Conservation (phyloP, 1,284 basidiomycete species). For the Trichosporon inkin region DNA sequence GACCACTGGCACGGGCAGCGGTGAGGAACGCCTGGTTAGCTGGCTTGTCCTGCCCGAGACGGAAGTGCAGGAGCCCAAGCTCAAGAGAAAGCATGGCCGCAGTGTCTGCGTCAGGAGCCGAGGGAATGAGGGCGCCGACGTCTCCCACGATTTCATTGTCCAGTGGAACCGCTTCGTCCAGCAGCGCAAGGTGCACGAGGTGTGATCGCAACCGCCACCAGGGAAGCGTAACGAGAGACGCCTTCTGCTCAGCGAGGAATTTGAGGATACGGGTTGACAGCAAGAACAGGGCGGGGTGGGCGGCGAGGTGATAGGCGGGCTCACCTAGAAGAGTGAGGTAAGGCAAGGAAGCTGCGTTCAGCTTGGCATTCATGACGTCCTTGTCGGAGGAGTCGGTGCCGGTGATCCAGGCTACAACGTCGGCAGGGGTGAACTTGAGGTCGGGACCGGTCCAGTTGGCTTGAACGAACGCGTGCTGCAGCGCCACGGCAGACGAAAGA, state of each 20-base stretch:
- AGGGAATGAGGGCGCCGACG: constrained; percentile 55
- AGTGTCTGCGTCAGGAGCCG: constrained; percentile 54
- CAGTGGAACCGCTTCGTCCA: constrained; percentile 77
- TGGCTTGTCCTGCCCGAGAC: constrained; percentile 63
- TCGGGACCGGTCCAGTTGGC: constrained; percentile 96
- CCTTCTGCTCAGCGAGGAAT: constrained; percentile 51
- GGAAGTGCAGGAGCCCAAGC: constrained; percentile 72
- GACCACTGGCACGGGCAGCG: constrained; percentile 69
- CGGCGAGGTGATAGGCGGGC: constrained; percentile 89
- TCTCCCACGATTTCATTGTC: constrained; percentile 55
- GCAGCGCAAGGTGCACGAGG: constrained; percentile 71
- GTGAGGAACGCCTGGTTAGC: constrained; percentile 76
- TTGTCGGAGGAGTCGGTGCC: constrained; percentile 34
- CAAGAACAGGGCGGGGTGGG: constrained; percentile 66
- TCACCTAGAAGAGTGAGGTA: constrained; percentile 83
- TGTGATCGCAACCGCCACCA: constrained; percentile 81
- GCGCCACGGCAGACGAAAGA: constrained; percentile 69
- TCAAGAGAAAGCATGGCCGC: constrained; percentile 70
- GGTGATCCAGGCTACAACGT: constrained; percentile 55
- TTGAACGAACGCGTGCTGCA: constrained; percentile 86
- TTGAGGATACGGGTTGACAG: constrained; percentile 69
- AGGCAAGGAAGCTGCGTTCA: constrained; percentile 65
- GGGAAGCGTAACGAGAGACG: constrained; percentile 53
- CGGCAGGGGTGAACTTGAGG: constrained; percentile 57
- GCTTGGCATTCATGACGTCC: constrained; percentile 41